Percentiles rank a stretch among this genome's conserved stretches.
Evolutionary conservation across 148 eudicot genomes (phyloP).

Genomic region (Amaranthus hypochondriacus): DNA sequence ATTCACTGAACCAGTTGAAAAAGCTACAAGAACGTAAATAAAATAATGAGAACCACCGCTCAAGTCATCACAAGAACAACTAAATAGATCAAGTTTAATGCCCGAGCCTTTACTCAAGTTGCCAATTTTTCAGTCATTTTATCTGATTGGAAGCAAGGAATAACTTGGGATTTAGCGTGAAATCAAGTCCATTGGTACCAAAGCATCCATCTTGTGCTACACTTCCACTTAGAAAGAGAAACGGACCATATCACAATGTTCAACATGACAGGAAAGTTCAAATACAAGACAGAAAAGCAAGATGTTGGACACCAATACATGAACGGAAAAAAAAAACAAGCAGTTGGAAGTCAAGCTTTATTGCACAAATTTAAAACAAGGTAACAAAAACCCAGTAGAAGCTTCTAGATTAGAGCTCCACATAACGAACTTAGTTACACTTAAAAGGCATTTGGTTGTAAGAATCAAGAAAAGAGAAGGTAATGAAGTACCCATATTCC

Average conservation of each 20-base stretch:
- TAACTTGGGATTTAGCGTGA: neutral
- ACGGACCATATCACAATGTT: neutral
- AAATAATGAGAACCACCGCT: neutral
- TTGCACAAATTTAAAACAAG: too few relatives aligned
- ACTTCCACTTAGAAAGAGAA: neutral
- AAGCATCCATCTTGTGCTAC: neutral
- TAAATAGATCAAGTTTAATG: neutral
- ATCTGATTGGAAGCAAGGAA: neutral
- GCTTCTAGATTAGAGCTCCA: neutral
- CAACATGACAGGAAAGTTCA: neutral
- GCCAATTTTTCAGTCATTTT: neutral
- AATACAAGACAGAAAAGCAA: neutral
- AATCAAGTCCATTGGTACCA: neutral
- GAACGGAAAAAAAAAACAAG: neutral
- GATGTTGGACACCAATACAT: neutral
- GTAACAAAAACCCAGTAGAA: neutral
- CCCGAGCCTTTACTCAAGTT: neutral
- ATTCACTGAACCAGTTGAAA: slow-evolving; percentile 79
- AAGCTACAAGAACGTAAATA: slow-evolving; percentile 49
- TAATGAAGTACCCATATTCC: too few relatives aligned
- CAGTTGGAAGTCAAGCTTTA: neutral
- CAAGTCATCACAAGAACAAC: too few relatives aligned
- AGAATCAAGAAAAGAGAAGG: too few relatives aligned
- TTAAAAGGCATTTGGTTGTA: too few relatives aligned
- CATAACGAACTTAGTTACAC: neutral